Evolutionary conservation across 2,329 filamentous ascomycete species (phyloP), one percentile per base, ranked within the genome.

Genomic region (Bipolaris sorokiniana): DNA sequence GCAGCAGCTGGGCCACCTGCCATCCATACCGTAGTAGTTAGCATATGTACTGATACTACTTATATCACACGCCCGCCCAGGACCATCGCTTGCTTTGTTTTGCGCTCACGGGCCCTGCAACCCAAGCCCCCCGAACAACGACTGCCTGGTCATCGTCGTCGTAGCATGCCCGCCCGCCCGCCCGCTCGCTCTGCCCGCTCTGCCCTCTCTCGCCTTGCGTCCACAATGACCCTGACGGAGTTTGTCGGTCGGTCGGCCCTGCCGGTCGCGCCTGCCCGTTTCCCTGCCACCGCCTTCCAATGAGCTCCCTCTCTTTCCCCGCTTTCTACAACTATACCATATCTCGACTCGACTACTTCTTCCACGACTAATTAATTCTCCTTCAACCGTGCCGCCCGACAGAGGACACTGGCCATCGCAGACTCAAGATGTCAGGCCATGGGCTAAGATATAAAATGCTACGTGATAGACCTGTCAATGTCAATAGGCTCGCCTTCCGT

Each of bases 351-450:
- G 41, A 33, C 44, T 36, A 33, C 44, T 36, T 48, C 45, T 61
- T 47, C 58, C 58, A 52, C 51, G 47, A 58, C 54, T 48, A 48
- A 41, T 40, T 37, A 36, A 46, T 5, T 15, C 26, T 5, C 9
- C 26, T n/a, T 13, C 22, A 42, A 11, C 20, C 5, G 22, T 26
- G 6, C 22, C 23, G 10, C 15, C n/a, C 26, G 9, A 28, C 26
- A 9, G 26, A 28, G 10, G 26, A 28, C 3, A 3, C 26, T 28
- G 26, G 26, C 26, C 26, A 9, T 28, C 7, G 6, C 26, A 28
- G 2, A 28, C 42, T 18, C 26, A 46, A 31, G 16, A 46, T 20
- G n/a, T n/a, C 15, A 31, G 26, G 13, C 42, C 22, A 16, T 33
- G 11, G 23, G 6, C 31, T 33, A 9, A 34, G 33, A 22, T 28